Percentiles rank a stretch among this genome's conserved stretches.
Conservation (phyloP, 177 flowering plant genomes). For the Vitis hybrid region DNA sequence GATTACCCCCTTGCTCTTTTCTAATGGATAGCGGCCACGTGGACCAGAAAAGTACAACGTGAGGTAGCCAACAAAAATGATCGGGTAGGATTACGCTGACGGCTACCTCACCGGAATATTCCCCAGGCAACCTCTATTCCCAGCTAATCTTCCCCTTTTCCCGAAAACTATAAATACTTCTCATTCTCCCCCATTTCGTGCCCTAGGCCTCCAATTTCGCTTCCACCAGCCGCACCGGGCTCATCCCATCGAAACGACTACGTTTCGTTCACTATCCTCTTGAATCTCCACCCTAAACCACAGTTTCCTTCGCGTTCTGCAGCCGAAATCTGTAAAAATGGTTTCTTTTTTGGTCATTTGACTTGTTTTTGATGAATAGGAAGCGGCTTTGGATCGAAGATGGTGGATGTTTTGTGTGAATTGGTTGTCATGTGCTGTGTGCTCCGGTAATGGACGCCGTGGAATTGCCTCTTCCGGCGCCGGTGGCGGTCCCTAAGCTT, state of each 20-base stretch:
- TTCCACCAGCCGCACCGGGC: slow-evolving; percentile 31
- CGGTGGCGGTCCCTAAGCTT: slow-evolving; percentile 36
- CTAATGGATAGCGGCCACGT: slow-evolving; percentile 30
- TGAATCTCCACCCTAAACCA: background rate
- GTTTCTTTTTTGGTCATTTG: background rate
- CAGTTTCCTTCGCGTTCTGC: background rate
- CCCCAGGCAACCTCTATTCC: slow-evolving; percentile 13
- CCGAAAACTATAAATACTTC: slow-evolving; percentile 71
- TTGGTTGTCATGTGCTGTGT: background rate
- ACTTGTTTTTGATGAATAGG: background rate
- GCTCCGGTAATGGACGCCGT: slow-evolving; percentile 43
- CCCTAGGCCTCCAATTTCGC: slow-evolving; percentile 36
- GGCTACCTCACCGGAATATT: slow-evolving; percentile 33
- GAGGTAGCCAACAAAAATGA: background rate
- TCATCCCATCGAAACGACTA: slow-evolving; percentile 3
- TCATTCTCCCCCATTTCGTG: slow-evolving; percentile 31
- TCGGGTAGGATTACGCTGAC: slow-evolving; percentile 7
- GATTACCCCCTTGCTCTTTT: background rate
- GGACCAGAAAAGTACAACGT: background rate
- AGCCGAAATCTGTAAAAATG: background rate
- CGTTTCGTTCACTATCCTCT: slow-evolving; percentile 8
- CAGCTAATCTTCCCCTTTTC: slow-evolving; percentile 29
- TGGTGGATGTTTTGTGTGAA: background rate
- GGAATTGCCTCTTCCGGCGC: slow-evolving; percentile 39
- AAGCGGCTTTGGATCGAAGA: slow-evolving; percentile 2